A percentile compares a stretch with the other conserved stretches of the same genome.
These are phyloP conservation scores for Acaromyces ingoldii DNA, from an alignment of 1,284 basidiomycete genomes.

Conservation along the genomic window DNA sequence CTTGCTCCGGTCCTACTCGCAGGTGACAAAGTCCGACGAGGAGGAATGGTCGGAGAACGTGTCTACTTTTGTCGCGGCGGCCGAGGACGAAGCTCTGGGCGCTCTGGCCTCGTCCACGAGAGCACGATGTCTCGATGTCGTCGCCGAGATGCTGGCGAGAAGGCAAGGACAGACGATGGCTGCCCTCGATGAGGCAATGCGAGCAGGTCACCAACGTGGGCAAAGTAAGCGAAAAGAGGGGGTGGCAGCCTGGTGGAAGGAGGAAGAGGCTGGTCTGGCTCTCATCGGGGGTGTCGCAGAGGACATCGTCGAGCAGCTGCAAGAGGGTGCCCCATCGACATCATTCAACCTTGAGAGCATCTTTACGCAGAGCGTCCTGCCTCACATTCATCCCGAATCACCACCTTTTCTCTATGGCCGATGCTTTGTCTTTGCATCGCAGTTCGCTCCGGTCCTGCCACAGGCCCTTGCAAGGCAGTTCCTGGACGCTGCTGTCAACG, in stretches of 20 bases:
- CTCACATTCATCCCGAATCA: slow-evolving; percentile 64
- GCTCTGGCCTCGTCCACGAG: slow-evolving; percentile 53
- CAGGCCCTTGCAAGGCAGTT: slow-evolving; percentile 61
- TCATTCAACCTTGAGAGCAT: slow-evolving; percentile 73
- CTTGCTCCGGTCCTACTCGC: slow-evolving; percentile 59
- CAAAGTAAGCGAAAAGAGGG: slow-evolving; percentile 26
- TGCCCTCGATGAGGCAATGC: slow-evolving; percentile 60
- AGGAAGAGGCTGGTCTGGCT: slow-evolving; percentile 75
- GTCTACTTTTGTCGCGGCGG: slow-evolving; percentile 84
- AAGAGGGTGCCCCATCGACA: slow-evolving; percentile 62
- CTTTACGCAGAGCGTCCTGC: slow-evolving; percentile 72
- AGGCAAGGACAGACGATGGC: slow-evolving; percentile 22
- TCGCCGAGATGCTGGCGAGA: slow-evolving; percentile 69
- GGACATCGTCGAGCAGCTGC: slow-evolving; percentile 67
- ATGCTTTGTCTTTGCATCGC: slow-evolving; percentile 88
- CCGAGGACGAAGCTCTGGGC: slow-evolving; percentile 79
- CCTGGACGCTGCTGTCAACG: slow-evolving; percentile 75
- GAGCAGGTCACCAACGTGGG: slow-evolving; percentile 55
- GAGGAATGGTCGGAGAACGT: slow-evolving; percentile 83
- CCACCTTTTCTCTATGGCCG: slow-evolving; percentile 84
- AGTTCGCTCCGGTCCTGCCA: slow-evolving; percentile 73
- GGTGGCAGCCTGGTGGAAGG: slow-evolving; percentile 62
- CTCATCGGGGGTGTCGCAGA: slow-evolving; percentile 79
- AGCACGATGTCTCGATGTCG: slow-evolving; percentile 64
- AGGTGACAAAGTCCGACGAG: slow-evolving; percentile 89